Evolutionary conservation across 352 stramenopile species (phyloP).

Genomic region (Achlya hypogyna): DNA sequence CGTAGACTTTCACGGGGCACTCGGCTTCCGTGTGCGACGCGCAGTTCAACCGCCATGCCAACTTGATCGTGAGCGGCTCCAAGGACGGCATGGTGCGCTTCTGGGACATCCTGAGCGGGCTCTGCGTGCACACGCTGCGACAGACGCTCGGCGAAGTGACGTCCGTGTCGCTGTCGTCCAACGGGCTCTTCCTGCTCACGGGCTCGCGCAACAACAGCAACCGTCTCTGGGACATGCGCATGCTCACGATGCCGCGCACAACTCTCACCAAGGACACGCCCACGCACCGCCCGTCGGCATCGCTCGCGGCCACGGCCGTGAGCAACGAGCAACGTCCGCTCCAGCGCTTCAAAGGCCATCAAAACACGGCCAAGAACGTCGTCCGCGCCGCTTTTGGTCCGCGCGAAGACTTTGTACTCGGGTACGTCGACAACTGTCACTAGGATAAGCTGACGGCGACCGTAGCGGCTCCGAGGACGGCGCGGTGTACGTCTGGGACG

Average conservation of each 20-base stretch:
- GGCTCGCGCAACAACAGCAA: slow-evolving; percentile 85
- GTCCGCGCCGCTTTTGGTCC: slow-evolving; percentile 77
- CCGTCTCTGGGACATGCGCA: slow-evolving; percentile 80
- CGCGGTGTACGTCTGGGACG: slow-evolving; percentile 82
- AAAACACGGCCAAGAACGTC: slow-evolving; percentile 86
- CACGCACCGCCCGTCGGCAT: slow-evolving; percentile 19
- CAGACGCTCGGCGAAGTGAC: slow-evolving; percentile 82
- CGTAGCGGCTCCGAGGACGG: slow-evolving; percentile 69
- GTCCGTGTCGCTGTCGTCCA: slow-evolving; percentile 73
- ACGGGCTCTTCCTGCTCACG: slow-evolving; percentile 69
- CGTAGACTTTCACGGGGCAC: slow-evolving; percentile 64
- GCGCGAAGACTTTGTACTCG: slow-evolving; percentile 76
- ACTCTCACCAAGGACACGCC: slow-evolving; percentile 26
- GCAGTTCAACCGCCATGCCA: slow-evolving; percentile 82
- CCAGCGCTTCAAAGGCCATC: slow-evolving; percentile 83
- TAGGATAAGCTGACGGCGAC: no score
- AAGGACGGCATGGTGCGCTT: slow-evolving; percentile 77
- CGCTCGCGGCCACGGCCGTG: slow-evolving; percentile 14
- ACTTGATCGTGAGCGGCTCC: slow-evolving; percentile 77
- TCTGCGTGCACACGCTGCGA: slow-evolving; percentile 78
- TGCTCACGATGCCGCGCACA: slow-evolving; percentile 59
- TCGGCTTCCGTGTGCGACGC: slow-evolving; percentile 74
- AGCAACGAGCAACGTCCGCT: slow-evolving; percentile 50
- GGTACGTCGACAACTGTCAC: no score
- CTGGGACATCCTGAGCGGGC: slow-evolving; percentile 80